Percentiles rank a stretch among this genome's conserved stretches.
phyloP scores from a whole-genome alignment of 1,284 basidiomycete species.

The Schizophyllum commune region DNA sequence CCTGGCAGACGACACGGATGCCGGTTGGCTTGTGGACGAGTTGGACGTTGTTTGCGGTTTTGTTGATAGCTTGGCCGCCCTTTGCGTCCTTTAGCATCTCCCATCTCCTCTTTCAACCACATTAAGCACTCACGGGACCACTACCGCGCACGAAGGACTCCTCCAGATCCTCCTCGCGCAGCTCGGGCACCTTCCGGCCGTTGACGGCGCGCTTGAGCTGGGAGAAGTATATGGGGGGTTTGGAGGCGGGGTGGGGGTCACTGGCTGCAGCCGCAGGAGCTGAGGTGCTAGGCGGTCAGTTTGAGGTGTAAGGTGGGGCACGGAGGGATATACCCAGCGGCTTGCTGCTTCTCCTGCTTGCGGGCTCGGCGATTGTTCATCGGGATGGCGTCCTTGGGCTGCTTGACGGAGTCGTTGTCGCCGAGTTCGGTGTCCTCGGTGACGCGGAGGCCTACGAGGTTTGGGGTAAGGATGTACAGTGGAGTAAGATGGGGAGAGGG shows the following conservation, averaged over 20 bases:
- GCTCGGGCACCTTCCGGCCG: constrained; percentile 51
- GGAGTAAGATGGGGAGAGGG: background rate
- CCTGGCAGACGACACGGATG: constrained; percentile 69
- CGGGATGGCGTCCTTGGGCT: constrained; percentile 25
- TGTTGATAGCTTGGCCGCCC: constrained; percentile 81
- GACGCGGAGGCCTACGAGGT: constrained; percentile 46
- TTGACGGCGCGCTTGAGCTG: constrained; percentile 62
- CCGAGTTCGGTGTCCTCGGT: constrained; percentile 69
- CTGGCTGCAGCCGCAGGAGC: constrained; percentile 26
- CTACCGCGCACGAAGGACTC: constrained; percentile 79
- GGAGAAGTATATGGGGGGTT: constrained; percentile 45
- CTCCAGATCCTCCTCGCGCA: constrained; percentile 66
- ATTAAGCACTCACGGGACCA: constrained; percentile 46
- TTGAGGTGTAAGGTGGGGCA: constrained; percentile 1
- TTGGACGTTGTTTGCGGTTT: constrained; percentile 79
- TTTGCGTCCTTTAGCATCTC: constrained; percentile 16
- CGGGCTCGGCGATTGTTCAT: constrained; percentile 38
- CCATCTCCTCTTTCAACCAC: constrained; percentile 4
- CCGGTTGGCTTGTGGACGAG: constrained; percentile 73
- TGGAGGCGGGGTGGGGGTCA: constrained; percentile 24
- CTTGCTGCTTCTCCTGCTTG: constrained; percentile 19
- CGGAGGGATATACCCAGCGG: constrained; percentile 3
- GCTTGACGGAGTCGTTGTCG: constrained; percentile 63
- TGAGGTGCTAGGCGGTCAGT: constrained; percentile 25
- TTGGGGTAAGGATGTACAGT: background rate